Conservation (phyloP, 176 grass and related monocot species). For the Tillandsia leiboldiana region DNA sequence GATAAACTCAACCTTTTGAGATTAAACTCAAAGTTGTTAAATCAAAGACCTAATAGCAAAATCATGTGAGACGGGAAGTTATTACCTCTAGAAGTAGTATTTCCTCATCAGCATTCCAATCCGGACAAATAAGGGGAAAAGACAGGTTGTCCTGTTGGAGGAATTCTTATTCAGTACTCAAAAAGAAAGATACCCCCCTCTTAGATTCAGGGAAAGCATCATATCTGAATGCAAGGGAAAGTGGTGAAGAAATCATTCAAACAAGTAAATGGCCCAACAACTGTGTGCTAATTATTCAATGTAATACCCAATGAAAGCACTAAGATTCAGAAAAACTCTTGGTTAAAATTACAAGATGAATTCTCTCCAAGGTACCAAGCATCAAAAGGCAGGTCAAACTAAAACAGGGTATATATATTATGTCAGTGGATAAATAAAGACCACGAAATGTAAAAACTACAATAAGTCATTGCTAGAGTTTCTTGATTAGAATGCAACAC, state of each 20-base stretch:
- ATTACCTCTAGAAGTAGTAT: conserved; percentile 95
- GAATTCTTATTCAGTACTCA: conserved; percentile 4
- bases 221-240: neutral
- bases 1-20: conserved; percentile 11
- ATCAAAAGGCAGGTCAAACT: neutral
- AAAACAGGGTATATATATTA: neutral
- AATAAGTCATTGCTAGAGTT: neutral
- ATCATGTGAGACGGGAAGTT: neutral
- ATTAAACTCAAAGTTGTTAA: conserved; percentile 11
- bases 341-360: conserved; percentile 4
- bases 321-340: neutral
- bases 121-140: conserved; percentile 84
- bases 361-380: neutral
- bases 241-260: neutral
- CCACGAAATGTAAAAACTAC: too few relatives aligned
- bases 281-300: neutral
- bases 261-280: neutral
- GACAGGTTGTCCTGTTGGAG: conserved; percentile 86
- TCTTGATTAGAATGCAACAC: too few relatives aligned
- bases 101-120: conserved; percentile 99
- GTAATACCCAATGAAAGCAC: neutral
- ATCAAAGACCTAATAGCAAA: neutral
- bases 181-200: neutral
- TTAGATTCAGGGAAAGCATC: neutral
- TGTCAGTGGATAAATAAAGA: too few relatives aligned